Conservation (phyloP, 768 basidiomycete species). For the Serpula lacrymans region DNA sequence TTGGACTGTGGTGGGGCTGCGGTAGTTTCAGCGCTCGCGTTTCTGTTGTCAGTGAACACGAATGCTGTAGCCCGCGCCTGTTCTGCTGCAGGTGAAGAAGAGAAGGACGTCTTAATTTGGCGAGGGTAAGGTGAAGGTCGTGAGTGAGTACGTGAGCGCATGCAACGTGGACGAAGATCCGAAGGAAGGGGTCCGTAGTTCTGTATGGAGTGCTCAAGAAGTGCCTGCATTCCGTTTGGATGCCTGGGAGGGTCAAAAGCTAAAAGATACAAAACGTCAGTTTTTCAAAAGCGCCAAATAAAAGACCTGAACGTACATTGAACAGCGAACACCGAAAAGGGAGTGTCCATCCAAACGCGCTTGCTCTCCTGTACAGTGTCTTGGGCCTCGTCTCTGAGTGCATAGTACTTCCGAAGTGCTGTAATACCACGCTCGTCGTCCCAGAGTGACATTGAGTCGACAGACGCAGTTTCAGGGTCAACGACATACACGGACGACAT, state of each 20-base stretch:
- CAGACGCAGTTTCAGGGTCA: conserved; percentile 50
- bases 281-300: neutral
- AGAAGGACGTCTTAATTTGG: conserved; percentile 40
- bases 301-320: conserved; percentile 53
- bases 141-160: conserved; percentile 66
- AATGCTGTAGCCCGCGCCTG: conserved; percentile 25
- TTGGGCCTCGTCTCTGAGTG: conserved; percentile 65
- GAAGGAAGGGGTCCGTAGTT: conserved; percentile 72
- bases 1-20: conserved; percentile 13
- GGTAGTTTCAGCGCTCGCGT: conserved; percentile 11
- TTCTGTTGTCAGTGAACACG: conserved; percentile 18
- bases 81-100: conserved; percentile 35
- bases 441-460: conserved; percentile 49
- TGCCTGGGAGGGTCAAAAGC: conserved; percentile 71
- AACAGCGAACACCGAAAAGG: conserved; percentile 67
- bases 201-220: conserved; percentile 70
- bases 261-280: conserved; percentile 23
- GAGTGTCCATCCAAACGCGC: conserved; percentile 64
- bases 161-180: conserved; percentile 59
- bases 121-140: conserved; percentile 75
- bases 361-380: conserved; percentile 65
- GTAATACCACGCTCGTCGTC: conserved; percentile 68
- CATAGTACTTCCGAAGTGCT: conserved; percentile 63
- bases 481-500: conserved; percentile 61
- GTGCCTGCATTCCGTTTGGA: conserved; percentile 64